These are phyloP conservation scores for Lonicera japonica DNA, from an alignment of 129 eudicot genomes.

Conservation along the genomic window DNA sequence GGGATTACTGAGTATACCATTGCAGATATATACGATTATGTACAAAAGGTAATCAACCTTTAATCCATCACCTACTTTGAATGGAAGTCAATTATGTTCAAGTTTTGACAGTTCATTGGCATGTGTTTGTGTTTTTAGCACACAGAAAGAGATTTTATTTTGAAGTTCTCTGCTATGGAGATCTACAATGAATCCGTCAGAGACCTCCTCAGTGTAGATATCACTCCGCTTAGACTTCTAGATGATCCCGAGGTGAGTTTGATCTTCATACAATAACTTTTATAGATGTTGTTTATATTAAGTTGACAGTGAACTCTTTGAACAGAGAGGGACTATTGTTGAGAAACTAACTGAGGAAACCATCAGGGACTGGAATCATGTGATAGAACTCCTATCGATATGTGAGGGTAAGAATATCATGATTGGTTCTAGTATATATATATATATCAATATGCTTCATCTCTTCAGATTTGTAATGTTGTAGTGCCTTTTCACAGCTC, in stretches of 20 bases:
- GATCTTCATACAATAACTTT: neutral
- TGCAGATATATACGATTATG: constrained; percentile 73
- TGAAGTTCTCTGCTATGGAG: constrained; percentile 89
- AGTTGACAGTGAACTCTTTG: neutral
- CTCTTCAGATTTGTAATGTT: constrained; percentile 1
- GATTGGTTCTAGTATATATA: neutral
- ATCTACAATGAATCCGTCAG: constrained; percentile 85
- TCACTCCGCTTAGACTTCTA: constrained; percentile 65
- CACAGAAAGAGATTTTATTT: constrained; percentile 62
- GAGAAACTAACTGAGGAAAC: constrained; percentile 84
- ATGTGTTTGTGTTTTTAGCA: constrained; percentile 44
- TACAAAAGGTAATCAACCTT: constrained; percentile 50
- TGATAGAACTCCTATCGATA: constrained; percentile 64
- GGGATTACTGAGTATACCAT: constrained; percentile 84
- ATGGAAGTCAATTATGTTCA: neutral
- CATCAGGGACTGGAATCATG: constrained; percentile 68
- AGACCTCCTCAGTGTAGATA: constrained; percentile 68
- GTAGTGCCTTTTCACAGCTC: constrained; percentile 52
- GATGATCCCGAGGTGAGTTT: constrained; percentile 86
- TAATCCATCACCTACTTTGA: constrained; percentile 2
- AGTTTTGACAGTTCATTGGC: constrained; percentile 11
- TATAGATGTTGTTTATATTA: neutral
- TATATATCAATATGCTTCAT: neutral
- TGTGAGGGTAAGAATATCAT: constrained; percentile 60
- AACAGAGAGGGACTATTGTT: constrained; percentile 81